These are phyloP conservation scores for Debaryomyces coudertii DNA, from an alignment of 1,139 yeast genomes.

Conservation along the genomic window DNA sequence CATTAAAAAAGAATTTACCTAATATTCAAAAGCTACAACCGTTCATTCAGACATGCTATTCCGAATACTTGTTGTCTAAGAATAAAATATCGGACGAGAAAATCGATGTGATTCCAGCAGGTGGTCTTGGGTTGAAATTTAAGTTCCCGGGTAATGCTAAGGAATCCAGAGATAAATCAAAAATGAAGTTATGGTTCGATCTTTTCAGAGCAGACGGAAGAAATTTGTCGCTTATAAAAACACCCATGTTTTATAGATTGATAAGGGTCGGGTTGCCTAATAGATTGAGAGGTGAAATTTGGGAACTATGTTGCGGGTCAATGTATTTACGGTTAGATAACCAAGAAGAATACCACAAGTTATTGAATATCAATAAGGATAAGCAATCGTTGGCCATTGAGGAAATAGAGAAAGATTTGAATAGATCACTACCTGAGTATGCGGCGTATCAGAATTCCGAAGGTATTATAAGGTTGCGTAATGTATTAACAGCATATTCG, in stretches of 20 bases:
- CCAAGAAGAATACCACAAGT: slow-evolving; percentile 57
- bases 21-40: slow-evolving; percentile 64
- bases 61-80: slow-evolving; percentile 77
- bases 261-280: slow-evolving; percentile 92
- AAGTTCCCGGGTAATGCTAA: slow-evolving; percentile 90
- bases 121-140: slow-evolving; percentile 82
- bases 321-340: slow-evolving; percentile 71
- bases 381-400: slow-evolving; percentile 83
- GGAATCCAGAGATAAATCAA: slow-evolving; percentile 77
- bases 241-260: slow-evolving; percentile 77
- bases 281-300: slow-evolving; percentile 87
- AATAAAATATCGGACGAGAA: slow-evolving; percentile 53
- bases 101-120: slow-evolving; percentile 62
- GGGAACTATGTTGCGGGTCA: slow-evolving; percentile 93
- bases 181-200: slow-evolving; percentile 93
- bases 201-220: slow-evolving; percentile 83
- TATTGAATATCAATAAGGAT: slow-evolving; percentile 63
- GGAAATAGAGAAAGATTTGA: slow-evolving; percentile 94
- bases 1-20: slow-evolving; percentile 64
- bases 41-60: slow-evolving; percentile 74
- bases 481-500: slow-evolving; percentile 90
- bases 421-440: slow-evolving; percentile 93
- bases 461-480: slow-evolving; percentile 81
- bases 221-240: slow-evolving; percentile 73
- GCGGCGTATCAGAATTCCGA: slow-evolving; percentile 87